phyloP scores from a whole-genome alignment of 1,284 basidiomycete genomes.

The Psilocybe mexicana region DNA sequence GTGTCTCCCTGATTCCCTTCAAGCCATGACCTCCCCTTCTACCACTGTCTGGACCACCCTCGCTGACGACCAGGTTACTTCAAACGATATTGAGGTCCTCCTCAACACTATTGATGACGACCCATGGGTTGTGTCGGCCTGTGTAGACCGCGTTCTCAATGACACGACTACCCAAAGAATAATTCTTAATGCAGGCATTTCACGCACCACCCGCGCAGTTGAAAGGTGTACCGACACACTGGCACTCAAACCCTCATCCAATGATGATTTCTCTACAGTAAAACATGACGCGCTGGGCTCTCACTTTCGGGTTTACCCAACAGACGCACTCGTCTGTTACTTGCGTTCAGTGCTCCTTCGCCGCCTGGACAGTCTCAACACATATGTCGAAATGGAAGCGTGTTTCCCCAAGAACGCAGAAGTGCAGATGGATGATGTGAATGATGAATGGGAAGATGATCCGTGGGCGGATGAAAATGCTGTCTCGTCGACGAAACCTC shows the following conservation, averaged over 20 bases:
- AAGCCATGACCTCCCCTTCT: slow-evolving; percentile 15
- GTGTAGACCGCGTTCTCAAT: slow-evolving; percentile 65
- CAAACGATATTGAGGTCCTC: slow-evolving; percentile 45
- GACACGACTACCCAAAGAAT: slow-evolving; percentile 53
- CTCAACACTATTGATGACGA: slow-evolving; percentile 61
- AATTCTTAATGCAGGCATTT: slow-evolving; percentile 62
- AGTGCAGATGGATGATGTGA: slow-evolving; percentile 34
- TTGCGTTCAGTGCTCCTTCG: slow-evolving; percentile 63
- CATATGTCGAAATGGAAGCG: slow-evolving; percentile 61
- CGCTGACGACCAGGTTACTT: slow-evolving; percentile 54
- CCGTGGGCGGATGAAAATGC: slow-evolving; percentile 67
- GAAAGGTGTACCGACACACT: slow-evolving; percentile 44
- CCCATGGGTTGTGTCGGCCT: slow-evolving; percentile 74
- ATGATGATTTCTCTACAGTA: slow-evolving; percentile 21
- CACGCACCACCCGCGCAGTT: slow-evolving; percentile 52
- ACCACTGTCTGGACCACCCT: slow-evolving; percentile 53
- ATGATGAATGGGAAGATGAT: slow-evolving; percentile 78
- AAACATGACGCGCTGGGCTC: slow-evolving; percentile 37
- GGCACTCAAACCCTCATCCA: slow-evolving; percentile 24
- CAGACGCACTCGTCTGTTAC: slow-evolving; percentile 63
- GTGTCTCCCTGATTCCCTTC: slow-evolving; percentile 8
- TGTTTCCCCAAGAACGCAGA: slow-evolving; percentile 32
- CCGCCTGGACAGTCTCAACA: slow-evolving; percentile 66
- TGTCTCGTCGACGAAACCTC: slow-evolving; percentile 25
- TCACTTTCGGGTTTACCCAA: slow-evolving; percentile 53